These are phyloP conservation scores for Xerocomellus intermedius DNA, from an alignment of 768 basidiomycete species.

Conservation along the genomic window DNA sequence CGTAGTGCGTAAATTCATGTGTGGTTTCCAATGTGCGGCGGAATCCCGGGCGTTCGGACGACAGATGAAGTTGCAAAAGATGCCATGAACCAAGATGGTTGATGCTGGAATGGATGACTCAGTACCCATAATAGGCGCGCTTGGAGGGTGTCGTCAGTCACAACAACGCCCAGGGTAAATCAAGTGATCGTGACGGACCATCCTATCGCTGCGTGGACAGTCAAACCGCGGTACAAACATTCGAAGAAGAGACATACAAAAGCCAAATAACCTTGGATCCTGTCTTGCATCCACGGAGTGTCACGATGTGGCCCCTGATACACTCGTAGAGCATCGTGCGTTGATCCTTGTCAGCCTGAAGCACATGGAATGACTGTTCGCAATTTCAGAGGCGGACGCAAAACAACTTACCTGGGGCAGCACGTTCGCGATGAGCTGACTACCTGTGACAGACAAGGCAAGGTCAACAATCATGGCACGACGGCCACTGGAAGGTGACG, in stretches of 20 bases:
- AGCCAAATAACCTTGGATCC: slow-evolving; percentile 92
- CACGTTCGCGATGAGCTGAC: slow-evolving; percentile 81
- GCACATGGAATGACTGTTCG: slow-evolving; percentile 9
- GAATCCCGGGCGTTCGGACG: slow-evolving; percentile 16
- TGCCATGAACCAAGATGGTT: slow-evolving; percentile 29
- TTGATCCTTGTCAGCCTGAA: slow-evolving; percentile 82
- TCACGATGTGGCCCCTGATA: slow-evolving; percentile 84
- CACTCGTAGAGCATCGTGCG: slow-evolving; percentile 80
- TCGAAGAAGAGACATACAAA: slow-evolving; percentile 45
- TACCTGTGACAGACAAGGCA: slow-evolving; percentile 79
- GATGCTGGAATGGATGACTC: slow-evolving; percentile 23
- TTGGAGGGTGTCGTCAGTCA: slow-evolving; percentile 28
- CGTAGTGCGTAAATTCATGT: slow-evolving; percentile 23
- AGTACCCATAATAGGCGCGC: slow-evolving; percentile 68
- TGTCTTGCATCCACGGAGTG: slow-evolving; percentile 87
- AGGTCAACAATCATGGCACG: slow-evolving; percentile 86
- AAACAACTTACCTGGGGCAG: slow-evolving; percentile 60
- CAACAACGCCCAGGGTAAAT: neutral
- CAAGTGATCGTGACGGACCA: slow-evolving; percentile 37
- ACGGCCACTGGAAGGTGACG: slow-evolving; percentile 48
- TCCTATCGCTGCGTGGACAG: slow-evolving; percentile 48
- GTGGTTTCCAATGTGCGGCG: slow-evolving; percentile 22
- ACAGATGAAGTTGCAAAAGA: slow-evolving; percentile 25
- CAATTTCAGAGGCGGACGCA: neutral
- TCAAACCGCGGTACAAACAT: slow-evolving; percentile 1